These are phyloP conservation scores for Coemansia sp. DNA, from an alignment of 192 early-diverging fungal species.

Conservation along the genomic window DNA sequence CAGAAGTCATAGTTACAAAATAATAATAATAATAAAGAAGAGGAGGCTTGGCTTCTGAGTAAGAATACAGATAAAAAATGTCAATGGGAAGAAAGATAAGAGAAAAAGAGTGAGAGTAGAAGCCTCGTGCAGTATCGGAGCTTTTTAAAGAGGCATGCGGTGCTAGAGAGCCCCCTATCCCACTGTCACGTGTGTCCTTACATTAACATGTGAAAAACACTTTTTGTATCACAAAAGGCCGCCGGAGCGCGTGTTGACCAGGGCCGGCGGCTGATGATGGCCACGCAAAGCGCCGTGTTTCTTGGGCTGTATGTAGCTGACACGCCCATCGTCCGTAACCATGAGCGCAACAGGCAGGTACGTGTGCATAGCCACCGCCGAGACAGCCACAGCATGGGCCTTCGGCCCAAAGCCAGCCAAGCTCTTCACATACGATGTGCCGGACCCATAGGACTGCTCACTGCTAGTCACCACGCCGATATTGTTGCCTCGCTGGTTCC, in stretches of 20 bases:
- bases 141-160: not conserved
- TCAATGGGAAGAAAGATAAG: not conserved
- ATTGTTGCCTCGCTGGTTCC: constrained; percentile 46
- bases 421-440: constrained; percentile 39
- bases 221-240: not conserved
- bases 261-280: not conserved
- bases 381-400: not conserved
- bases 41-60: not conserved
- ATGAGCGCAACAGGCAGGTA: constrained; percentile 47
- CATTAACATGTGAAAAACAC: not conserved
- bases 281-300: not conserved
- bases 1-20: not conserved
- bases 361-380: constrained; percentile 34
- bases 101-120: not conserved
- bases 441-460: constrained; percentile 16
- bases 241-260: constrained; percentile 9
- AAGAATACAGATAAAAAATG: not conserved
- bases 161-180: not conserved
- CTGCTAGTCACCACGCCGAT: constrained; percentile 37
- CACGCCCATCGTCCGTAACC: constrained; percentile 41
- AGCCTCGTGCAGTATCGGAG: not conserved
- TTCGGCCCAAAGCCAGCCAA: constrained; percentile 28
- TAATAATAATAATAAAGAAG: not conserved
- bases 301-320: constrained; percentile 44
- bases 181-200: not conserved